Base-by-base conservation (phyloP, 495 filamentous ascomycete species). In the Haplographium delicatum region DNA sequence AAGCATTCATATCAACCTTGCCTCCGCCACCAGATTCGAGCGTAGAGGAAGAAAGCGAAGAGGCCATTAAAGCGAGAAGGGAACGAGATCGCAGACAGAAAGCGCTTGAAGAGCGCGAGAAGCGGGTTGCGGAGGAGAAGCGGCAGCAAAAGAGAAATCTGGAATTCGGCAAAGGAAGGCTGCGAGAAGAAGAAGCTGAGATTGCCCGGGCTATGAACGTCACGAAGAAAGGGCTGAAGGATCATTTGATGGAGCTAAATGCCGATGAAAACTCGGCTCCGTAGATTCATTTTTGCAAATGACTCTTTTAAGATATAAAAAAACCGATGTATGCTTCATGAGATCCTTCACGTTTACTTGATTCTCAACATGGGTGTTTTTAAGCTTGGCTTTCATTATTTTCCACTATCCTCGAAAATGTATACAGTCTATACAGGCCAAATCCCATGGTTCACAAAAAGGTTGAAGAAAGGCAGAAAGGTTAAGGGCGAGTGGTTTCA, bases 151-250 rank as follows among this genome's bases (percentile, higher is more conserved):
- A 77, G 61, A 78, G 81, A 49, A 82, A 85, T 30, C 64, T 90
- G 26, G 67, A 78, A 33, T 79, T 72, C 52, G 81, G 86, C 31
- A 86, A 79, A 61, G 80, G 80, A 30, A 72, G 81, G 31, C 58
- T 95, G 19, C 66, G 78, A 25, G 87, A 91, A 64, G 88, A 85
- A 44, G 87, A 93, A 65, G 73, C 75, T 34, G 87, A 95, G 62
- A 65, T 96, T 25, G 79, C 90, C 58, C 74, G 76, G 52, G 89
- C 89, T 11, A 88, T 91, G 84, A 80, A 72, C 26, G 73, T 93
- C 15, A 74, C 75, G 16, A 91, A 86, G 65, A 81, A 78, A 46
- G 87, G 88, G 16, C 57, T 91, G 31, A 73, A 78, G 30, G 80
- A 78, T 31, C 80, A 89, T 61, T 65, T 89, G 52, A 69, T 74